Base-by-base conservation (phyloP, 768 basidiomycete species). In the Coprinopsis sp. region DNA sequence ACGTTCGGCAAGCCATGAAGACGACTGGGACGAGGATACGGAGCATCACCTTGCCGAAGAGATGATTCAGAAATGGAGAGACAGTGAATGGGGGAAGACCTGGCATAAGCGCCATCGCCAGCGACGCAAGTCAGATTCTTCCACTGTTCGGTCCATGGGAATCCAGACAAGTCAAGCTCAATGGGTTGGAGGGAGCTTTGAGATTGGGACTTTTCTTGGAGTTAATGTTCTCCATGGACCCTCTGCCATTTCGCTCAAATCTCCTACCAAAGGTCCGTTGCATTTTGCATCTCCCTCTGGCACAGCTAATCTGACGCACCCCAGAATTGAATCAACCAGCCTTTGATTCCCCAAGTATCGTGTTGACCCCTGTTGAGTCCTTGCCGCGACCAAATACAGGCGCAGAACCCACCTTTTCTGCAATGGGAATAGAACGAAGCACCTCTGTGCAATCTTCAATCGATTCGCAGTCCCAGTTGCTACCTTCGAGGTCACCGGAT, bases 161-260 rank as follows among this genome's bases (percentile, higher is more conserved):
- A n/a, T n/a, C n/a, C n/a, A n/a, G n/a, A n/a, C n/a, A n/a, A n/a
- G 18, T 8, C 19, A 31, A 8, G 28, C 47, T 28, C 69, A 64
- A 18, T 90, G 86, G 85, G 73, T 86, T 23, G 87, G 89, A 22
- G 72, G 71, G 19, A 87, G 81, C 49, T 91, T 91, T 51, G 84
- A 88, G 56, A 70, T 91, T 29, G 89, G 89, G 2, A 73, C 73
- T n/a, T 73, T 91, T 50, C 67, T 90, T 29, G 89, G 87, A 10
- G 73, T 89, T 41, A 76, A 80, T 51, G 65, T 85, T 25, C 65
- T 83, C 39, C 66, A 74, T 34, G 67, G 67, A 36, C 58, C 59
- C 5, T 28, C 7, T 27, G 16, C 30, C 30, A n/a, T n/a, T n/a
- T n/a, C 30, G n/a, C 10, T n/a, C 30, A 31, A 31, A 31, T n/a